Percentiles rank a stretch among this genome's conserved stretches.
These are phyloP conservation scores for Lumnitzera racemosa DNA, from an alignment of 345 rosid genomes.

Conservation along the genomic window DNA sequence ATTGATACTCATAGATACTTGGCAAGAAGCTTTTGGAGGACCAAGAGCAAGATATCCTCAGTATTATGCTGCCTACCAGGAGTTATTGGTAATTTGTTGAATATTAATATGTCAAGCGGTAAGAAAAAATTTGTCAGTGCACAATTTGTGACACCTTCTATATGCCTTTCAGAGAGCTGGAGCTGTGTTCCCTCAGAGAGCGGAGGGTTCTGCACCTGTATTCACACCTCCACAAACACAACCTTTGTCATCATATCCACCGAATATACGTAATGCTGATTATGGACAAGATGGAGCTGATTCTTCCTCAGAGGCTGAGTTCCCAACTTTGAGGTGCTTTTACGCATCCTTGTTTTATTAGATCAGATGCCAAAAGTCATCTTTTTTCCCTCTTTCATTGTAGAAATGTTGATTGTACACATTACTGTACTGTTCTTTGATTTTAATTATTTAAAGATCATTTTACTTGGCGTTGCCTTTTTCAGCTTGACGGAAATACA, in stretches of 20 bases:
- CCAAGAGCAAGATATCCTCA: conserved; percentile 98
- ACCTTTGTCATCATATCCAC: conserved; percentile 77
- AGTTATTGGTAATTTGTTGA: conserved; percentile 71
- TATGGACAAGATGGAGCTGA: conserved; percentile 46
- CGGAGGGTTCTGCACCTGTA: conserved; percentile 86
- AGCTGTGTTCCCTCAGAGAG: conserved; percentile 92
- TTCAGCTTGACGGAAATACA: conserved; percentile 90
- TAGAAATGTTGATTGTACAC: conserved; percentile 6
- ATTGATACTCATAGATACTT: conserved; percentile 74
- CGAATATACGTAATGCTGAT: conserved; percentile 60
- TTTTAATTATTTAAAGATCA: not conserved
- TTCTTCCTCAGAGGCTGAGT: conserved; percentile 79
- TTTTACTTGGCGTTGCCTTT: conserved; percentile 7
- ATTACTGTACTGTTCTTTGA: not conserved
- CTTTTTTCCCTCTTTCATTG: not conserved
- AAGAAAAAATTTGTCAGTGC: not conserved
- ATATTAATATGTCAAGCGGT: not conserved
- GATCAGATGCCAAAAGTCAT: conserved; percentile 1
- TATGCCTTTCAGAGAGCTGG: conserved; percentile 81
- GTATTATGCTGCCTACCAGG: conserved; percentile 94
- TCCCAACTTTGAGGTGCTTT: conserved; percentile 78
- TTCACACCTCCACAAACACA: conserved; percentile 95
- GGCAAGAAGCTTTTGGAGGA: conserved; percentile 99
- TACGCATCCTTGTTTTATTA: conserved; percentile 1
- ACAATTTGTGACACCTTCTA: conserved; percentile 10